Evolutionary conservation across 2,329 filamentous ascomycete species (phyloP), one percentile per base, ranked within the genome.

Genomic region (Colletotrichum godetiae): DNA sequence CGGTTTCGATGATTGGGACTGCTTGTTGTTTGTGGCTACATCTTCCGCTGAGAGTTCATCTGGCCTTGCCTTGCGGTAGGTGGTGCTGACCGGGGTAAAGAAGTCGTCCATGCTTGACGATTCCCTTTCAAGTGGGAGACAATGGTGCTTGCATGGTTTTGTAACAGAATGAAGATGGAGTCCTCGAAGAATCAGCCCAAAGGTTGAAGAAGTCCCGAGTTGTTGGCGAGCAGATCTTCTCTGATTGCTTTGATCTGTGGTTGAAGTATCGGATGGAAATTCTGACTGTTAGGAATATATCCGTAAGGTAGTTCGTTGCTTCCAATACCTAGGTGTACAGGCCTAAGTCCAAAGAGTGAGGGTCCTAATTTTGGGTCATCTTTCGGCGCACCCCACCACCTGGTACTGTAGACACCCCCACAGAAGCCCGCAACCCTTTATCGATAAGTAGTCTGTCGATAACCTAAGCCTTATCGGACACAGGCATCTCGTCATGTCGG

Each of bases 41-140:
- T 85, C 78, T 59, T 81, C 82, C 10, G 86, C 78, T 24, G 86
- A 77, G 15, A 82, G 79, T 55, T 85, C 82, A 11, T 83, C 77
- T 31, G 81, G 78, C 58, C 76, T 81, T 52, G 80, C 77, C 66
- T 84, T 85, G 58, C 81, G 83, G 76, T 89, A 88, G 2, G 85
- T 86, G 60, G 85, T 87, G 83, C 86, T 89, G 76, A 90, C 83
- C 1, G 86, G 88, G 11, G 84, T 89, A 71, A 91, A 81, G 31
- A 92, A 81, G 33, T 86, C 86, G 68, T 90, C 89, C 90, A 92
- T 92, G 33, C 62, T 77, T 57, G 33, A 33, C 42, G 63, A 15
- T 62, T 27, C 33, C 29, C 31, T 55, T 2, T 58, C 52, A 59
- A 24, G 37, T 24, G 53, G 10, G 10, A n/a, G 31, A 35, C 19